Conservation (phyloP, 1,284 basidiomycete genomes). For the Cutaneotrichosporon sp. region DNA sequence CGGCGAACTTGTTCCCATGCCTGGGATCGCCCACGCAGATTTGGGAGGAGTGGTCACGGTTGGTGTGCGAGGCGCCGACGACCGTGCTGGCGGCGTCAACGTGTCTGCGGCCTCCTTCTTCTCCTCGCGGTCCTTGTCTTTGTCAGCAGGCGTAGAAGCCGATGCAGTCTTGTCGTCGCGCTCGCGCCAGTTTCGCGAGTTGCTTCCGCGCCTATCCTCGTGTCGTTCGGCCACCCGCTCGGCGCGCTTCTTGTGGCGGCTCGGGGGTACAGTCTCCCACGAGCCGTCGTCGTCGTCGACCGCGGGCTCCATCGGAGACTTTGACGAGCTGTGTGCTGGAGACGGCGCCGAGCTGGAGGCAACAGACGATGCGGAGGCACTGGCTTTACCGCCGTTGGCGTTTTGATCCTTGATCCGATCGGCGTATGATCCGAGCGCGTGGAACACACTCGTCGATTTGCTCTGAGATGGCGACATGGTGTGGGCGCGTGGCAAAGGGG, state of each 20-base stretch:
- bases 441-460: slow-evolving; percentile 37
- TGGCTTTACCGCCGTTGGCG: not conserved
- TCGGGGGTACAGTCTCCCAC: slow-evolving; percentile 15
- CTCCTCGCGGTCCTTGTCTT: slow-evolving; percentile 5
- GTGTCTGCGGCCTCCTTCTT: slow-evolving; percentile 13
- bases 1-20: not conserved
- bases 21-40: slow-evolving; percentile 26
- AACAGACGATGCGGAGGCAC: slow-evolving; percentile 3
- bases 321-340: not conserved
- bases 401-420: slow-evolving; percentile 31
- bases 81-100: not conserved
- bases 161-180: slow-evolving; percentile 12
- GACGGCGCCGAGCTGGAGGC: slow-evolving; percentile 9
- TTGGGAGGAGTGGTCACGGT: slow-evolving; percentile 14
- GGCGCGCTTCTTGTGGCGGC: slow-evolving; percentile 13
- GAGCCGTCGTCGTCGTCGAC: slow-evolving; percentile 9
- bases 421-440: slow-evolving; percentile 44
- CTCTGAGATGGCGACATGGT: slow-evolving; percentile 11
- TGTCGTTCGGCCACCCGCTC: slow-evolving; percentile 13
- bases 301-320: not conserved
- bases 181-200: slow-evolving; percentile 27
- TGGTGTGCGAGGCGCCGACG: slow-evolving; percentile 1
- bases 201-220: slow-evolving; percentile 32
- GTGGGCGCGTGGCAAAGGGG: not conserved
- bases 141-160: slow-evolving; percentile 4